These are phyloP conservation scores for Penicillium paxilli DNA, from an alignment of 495 filamentous ascomycete species.

Conservation along the genomic window DNA sequence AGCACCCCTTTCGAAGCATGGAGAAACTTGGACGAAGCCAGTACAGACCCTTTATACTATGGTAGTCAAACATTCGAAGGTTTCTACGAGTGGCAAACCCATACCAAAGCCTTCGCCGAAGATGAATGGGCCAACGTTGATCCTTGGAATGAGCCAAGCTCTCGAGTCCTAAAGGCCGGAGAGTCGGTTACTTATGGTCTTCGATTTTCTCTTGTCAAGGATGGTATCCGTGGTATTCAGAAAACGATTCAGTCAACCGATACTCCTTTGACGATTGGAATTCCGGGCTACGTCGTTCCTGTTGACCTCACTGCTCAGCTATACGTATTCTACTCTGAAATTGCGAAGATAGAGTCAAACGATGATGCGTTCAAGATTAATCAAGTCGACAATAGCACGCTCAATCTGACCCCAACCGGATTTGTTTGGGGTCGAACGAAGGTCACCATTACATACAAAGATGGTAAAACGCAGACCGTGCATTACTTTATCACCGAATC, in stretches of 20 bases:
- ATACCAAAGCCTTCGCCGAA: slow-evolving; percentile 47
- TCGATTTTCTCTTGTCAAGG: slow-evolving; percentile 42
- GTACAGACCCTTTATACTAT: slow-evolving; percentile 33
- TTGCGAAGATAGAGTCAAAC: slow-evolving; percentile 11
- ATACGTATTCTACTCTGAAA: slow-evolving; percentile 28
- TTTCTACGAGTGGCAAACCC: slow-evolving; percentile 53
- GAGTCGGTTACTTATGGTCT: slow-evolving; percentile 43
- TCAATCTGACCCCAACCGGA: slow-evolving; percentile 5
- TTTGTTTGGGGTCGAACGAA: slow-evolving; percentile 34
- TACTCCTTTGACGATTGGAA: slow-evolving; percentile 42
- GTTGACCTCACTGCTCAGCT: slow-evolving; percentile 38
- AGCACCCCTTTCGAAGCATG: slow-evolving; percentile 49
- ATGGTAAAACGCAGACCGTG: slow-evolving; percentile 43
- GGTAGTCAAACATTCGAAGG: slow-evolving; percentile 53
- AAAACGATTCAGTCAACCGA: slow-evolving; percentile 33
- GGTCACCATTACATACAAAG: slow-evolving; percentile 39
- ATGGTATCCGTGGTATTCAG: slow-evolving; percentile 39
- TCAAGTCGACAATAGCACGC: slow-evolving; percentile 3
- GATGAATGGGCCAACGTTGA: slow-evolving; percentile 43
- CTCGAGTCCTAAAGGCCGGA: slow-evolving; percentile 36
- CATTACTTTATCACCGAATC: slow-evolving; percentile 52
- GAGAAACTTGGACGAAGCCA: slow-evolving; percentile 39
- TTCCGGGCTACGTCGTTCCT: slow-evolving; percentile 51
- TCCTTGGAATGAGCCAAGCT: slow-evolving; percentile 51
- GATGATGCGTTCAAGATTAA: slow-evolving; percentile 24